phyloP scores from a whole-genome alignment of 2,329 filamentous ascomycete genomes.

The Helotiales sp. region DNA sequence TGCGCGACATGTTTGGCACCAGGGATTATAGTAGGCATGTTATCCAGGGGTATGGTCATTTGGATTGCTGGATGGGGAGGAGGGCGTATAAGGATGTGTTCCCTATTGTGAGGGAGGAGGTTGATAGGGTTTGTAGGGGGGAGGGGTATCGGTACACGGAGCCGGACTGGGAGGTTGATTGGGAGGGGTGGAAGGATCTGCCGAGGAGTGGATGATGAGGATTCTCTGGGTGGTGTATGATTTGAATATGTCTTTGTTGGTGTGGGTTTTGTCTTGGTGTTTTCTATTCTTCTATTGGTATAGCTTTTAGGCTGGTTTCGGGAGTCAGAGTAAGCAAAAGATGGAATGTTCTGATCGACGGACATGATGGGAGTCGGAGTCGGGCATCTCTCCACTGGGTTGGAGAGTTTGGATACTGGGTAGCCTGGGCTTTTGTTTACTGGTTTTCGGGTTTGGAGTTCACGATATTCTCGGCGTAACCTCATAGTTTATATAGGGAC shows the following conservation, averaged over 20 bases:
- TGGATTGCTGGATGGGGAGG: conserved; percentile 67
- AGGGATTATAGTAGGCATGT: conserved; percentile 56
- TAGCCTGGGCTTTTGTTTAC: not conserved
- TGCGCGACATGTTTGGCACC: conserved; percentile 57
- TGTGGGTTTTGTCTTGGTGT: not conserved
- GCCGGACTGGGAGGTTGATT: conserved; percentile 35
- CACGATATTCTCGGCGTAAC: not conserved
- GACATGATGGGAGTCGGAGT: not conserved
- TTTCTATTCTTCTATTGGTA: not conserved
- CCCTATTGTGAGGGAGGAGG: conserved; percentile 58
- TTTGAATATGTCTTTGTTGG: not conserved
- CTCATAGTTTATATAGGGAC: not conserved
- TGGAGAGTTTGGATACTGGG: not conserved
- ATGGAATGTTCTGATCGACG: not conserved
- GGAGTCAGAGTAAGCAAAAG: not conserved
- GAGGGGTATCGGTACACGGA: conserved; percentile 37
- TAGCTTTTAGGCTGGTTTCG: not conserved
- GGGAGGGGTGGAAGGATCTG: conserved; percentile 22
- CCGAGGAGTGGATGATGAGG: not conserved
- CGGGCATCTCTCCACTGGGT: not conserved
- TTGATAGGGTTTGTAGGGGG: conserved; percentile 53
- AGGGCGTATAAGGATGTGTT: conserved; percentile 64
- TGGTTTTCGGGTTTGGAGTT: not conserved
- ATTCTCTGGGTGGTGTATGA: not conserved
- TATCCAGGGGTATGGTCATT: conserved; percentile 62